phyloP scores from a whole-genome alignment of 352 stramenopile genomes.

The Phytophthora pisi region DNA sequence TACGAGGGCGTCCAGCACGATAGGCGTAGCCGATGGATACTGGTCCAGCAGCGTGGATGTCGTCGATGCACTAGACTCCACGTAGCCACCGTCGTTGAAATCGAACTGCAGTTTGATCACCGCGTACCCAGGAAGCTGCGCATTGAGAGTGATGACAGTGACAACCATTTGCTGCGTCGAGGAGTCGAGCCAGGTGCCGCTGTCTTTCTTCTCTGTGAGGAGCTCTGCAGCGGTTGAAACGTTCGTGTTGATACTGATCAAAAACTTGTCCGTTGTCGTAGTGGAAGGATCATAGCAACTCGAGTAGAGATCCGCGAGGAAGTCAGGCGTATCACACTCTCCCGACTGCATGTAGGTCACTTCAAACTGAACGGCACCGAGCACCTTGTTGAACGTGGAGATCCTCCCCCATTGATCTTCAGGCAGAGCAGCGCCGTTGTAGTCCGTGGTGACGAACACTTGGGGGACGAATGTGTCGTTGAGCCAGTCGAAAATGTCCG shows the following conservation, averaged over 20 bases:
- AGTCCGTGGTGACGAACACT: constrained; percentile 53
- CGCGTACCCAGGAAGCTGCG: constrained; percentile 42
- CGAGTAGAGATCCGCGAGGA: constrained; percentile 41
- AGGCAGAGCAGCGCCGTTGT: constrained; percentile 41
- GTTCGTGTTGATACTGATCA: constrained; percentile 45
- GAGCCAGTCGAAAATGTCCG: constrained; percentile 54
- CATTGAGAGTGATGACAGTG: constrained; percentile 56
- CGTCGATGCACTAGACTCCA: constrained; percentile 34
- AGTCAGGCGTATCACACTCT: constrained; percentile 31
- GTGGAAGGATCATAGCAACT: constrained; percentile 40
- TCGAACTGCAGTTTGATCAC: constrained; percentile 42
- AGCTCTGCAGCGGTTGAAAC: constrained; percentile 17
- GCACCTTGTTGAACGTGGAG: constrained; percentile 45
- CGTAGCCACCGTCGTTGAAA: constrained; percentile 45
- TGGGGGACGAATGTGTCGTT: constrained; percentile 46
- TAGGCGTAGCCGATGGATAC: constrained; percentile 19
- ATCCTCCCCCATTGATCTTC: constrained; percentile 36
- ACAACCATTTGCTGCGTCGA: constrained; percentile 42
- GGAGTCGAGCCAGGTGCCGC: constrained; percentile 38
- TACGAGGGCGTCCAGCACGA: constrained; percentile 25
- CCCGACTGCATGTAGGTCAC: constrained; percentile 18
- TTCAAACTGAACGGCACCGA: constrained; percentile 44
- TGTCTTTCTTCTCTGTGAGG: constrained; percentile 34
- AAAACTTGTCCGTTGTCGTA: constrained; percentile 20
- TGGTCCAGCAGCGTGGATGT: constrained; percentile 31